These are phyloP conservation scores for Endotrypanum monterogeii DNA, from an alignment of 208 protist genomes.

Conservation along the genomic window DNA sequence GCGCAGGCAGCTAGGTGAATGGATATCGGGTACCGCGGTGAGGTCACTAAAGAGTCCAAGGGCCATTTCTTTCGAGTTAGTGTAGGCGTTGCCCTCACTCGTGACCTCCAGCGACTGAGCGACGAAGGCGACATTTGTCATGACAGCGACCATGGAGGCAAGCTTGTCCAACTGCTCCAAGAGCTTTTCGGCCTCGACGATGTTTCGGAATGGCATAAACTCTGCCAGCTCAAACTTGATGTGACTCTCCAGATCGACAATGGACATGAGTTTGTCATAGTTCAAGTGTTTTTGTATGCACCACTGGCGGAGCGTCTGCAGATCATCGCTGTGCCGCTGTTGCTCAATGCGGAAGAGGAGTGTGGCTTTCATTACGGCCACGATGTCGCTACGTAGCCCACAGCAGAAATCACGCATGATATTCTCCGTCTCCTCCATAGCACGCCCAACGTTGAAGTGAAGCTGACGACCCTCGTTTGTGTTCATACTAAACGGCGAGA, in stretches of 20 bases:
- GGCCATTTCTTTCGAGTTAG: constrained; percentile 69
- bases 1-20: constrained; percentile 63
- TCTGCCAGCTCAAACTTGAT: constrained; percentile 71
- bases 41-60: constrained; percentile 79
- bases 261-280: constrained; percentile 62
- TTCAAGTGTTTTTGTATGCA: constrained; percentile 65
- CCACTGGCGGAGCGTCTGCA: constrained; percentile 60
- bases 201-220: constrained; percentile 69
- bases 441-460: constrained; percentile 32
- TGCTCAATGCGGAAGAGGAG: constrained; percentile 60
- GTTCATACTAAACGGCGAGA: constrained; percentile 61
- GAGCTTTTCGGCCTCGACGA: constrained; percentile 56
- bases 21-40: constrained; percentile 74
- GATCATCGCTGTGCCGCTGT: constrained; percentile 38
- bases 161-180: constrained; percentile 64
- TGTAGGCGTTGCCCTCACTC: constrained; percentile 68
- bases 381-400: constrained; percentile 62
- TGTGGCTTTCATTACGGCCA: constrained; percentile 60
- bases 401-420: constrained; percentile 65
- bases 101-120: constrained; percentile 67
- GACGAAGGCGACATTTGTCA: constrained; percentile 61
- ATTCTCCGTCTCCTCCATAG: constrained; percentile 76
- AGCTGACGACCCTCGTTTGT: constrained; percentile 27
- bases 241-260: constrained; percentile 65
- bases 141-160: constrained; percentile 56